Evolutionary conservation across 768 basidiomycete species (phyloP), one percentile per base, ranked within the genome.

Genomic region (Russula virescens): DNA sequence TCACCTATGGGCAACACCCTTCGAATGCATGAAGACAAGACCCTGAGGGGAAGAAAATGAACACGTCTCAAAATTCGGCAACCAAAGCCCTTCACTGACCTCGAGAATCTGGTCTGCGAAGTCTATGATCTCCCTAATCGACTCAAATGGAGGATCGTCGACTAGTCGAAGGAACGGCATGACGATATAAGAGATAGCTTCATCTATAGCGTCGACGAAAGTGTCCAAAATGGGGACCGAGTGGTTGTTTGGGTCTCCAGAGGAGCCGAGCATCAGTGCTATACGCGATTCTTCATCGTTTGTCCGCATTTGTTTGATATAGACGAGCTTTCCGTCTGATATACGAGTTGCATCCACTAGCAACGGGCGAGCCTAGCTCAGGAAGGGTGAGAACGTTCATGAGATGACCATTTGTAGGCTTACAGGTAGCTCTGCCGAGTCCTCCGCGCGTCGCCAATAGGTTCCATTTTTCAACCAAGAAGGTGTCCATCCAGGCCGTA

Each of bases 311-410:
- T 47, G 45, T 28, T 78, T 78, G n/a, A 78, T 62, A 16, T 66
- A 69, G 0, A 78, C 72, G 1, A 67, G 50, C 5, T 42, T 61
- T 0, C 61, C 68, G 28, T 77, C 75, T 2, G 69, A 68, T 2
- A 68, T 60, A 7, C 74, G 69, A 0, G 68, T 73, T 0, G 75
- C 76, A 42, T 78, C 77, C 3, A 74, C 63, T 0, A 69, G 52
- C 16, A 68, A 26, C 0, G 55, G 48, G 1, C 62, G 61, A 10
- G 34, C 1, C 58, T 59, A 6, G 10, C 4, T 26, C 8, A 61
- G 42, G n/a, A 58, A 23, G 55, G 2, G 38, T 38, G 6, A 46
- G 25, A 31, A 57, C 9, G 28, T 23, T 5, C 35, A 54, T 3
- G 6, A 6, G 2, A 23, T 1, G 1, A 42, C 18, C 16, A 23